Conservation (phyloP, 768 basidiomycete genomes). For the Melanogaster broomeanus region DNA sequence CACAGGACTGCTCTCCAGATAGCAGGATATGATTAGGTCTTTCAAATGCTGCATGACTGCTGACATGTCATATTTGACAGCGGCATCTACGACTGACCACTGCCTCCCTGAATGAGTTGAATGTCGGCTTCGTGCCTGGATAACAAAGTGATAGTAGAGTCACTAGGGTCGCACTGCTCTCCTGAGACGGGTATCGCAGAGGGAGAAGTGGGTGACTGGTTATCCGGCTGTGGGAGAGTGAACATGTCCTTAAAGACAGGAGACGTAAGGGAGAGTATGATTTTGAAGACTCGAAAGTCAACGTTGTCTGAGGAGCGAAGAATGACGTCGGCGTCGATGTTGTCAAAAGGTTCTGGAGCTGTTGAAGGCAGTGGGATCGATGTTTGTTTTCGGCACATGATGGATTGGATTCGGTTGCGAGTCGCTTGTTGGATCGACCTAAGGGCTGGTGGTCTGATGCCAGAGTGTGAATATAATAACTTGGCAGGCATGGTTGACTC, state of each 20-base stretch:
- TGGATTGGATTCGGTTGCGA: too few relatives aligned
- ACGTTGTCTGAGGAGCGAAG: constrained; percentile 37
- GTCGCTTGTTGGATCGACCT: too few relatives aligned
- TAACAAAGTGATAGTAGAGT: constrained; percentile 42
- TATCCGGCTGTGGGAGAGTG: constrained; percentile 23
- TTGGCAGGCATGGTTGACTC: too few relatives aligned
- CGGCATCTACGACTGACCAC: constrained; percentile 14
- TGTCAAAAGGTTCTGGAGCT: constrained; percentile 27
- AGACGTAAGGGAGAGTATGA: constrained; percentile 38
- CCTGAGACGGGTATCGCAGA: constrained; percentile 42
- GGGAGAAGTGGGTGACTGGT: constrained; percentile 1
- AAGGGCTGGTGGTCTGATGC: too few relatives aligned
- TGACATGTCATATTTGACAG: constrained; percentile 28
- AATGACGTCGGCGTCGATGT: constrained; percentile 35
- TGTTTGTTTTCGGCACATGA: neutral
- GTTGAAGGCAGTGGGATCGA: neutral
- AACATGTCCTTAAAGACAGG: constrained; percentile 35
- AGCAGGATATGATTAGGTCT: constrained; percentile 8
- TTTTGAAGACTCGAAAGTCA: constrained; percentile 37
- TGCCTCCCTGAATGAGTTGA: constrained; percentile 9
- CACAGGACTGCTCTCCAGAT: constrained; percentile 19
- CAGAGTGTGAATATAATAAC: too few relatives aligned
- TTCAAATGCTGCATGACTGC: constrained; percentile 15
- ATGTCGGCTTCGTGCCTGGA: constrained; percentile 20
- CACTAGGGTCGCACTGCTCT: constrained; percentile 38